Evolutionary conservation across 164 flowering plant species (phyloP).

Genomic region (Umbellularia californica): DNA sequence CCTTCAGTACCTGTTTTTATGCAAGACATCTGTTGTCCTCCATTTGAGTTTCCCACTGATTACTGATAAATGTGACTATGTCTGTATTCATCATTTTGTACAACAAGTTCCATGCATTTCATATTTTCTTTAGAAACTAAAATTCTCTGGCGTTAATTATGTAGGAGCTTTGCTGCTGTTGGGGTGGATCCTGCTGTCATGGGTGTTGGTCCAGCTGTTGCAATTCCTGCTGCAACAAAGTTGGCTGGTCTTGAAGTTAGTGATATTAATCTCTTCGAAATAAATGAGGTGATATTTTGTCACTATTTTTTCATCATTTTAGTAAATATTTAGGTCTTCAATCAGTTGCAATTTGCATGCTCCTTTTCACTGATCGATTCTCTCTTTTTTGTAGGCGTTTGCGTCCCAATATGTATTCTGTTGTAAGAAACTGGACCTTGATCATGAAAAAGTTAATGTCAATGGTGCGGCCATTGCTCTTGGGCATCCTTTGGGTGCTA

Average conservation of each 20-base stretch:
- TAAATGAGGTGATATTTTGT: slow-evolving; percentile 69
- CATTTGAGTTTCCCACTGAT: neutral
- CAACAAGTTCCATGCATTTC: too few relatives aligned
- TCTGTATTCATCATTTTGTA: too few relatives aligned
- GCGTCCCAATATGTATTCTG: slow-evolving; percentile 90
- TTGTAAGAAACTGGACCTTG: slow-evolving; percentile 75
- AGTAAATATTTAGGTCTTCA: neutral
- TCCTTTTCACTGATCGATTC: neutral
- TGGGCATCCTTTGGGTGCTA: slow-evolving; percentile 96
- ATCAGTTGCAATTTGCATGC: neutral
- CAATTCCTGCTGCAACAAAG: slow-evolving; percentile 95
- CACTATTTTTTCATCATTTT: neutral
- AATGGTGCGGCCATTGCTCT: slow-evolving; percentile 98
- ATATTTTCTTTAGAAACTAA: too few relatives aligned
- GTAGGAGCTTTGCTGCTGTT: slow-evolving; percentile 86
- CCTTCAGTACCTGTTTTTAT: neutral
- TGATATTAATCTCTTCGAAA: slow-evolving; percentile 91
- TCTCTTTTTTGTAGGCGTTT: slow-evolving; percentile 58
- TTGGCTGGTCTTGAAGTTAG: slow-evolving; percentile 83
- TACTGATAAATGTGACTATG: neutral
- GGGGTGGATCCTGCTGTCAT: slow-evolving; percentile 96
- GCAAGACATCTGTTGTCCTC: neutral
- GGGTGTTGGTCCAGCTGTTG: slow-evolving; percentile 98
- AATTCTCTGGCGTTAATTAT: slow-evolving; percentile 6
- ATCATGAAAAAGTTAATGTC: slow-evolving; percentile 88